Evolutionary conservation across 2,329 filamentous ascomycete species (phyloP).

Genomic region (Colletotrichum siamense): DNA sequence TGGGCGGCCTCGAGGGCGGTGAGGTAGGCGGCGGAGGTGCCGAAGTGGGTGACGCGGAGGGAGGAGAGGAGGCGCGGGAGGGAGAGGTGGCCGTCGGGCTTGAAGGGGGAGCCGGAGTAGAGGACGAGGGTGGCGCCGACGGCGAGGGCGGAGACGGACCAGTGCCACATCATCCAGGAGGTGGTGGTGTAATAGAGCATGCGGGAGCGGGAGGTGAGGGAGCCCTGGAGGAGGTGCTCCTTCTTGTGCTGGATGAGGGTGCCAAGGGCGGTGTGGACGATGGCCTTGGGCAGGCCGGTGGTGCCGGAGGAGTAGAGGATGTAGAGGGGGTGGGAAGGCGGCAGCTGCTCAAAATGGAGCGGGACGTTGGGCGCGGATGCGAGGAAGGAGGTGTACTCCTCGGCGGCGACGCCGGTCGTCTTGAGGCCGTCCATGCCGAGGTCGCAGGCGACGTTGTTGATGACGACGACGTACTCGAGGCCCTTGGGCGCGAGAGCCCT

Average conservation of each 20-base stretch:
- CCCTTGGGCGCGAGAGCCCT: constrained; percentile 63
- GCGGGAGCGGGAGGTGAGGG: constrained; percentile 73
- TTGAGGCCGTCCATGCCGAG: constrained; percentile 48
- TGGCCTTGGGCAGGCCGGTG: constrained; percentile 87
- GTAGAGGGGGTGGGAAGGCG: constrained; percentile 88
- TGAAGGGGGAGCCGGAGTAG: constrained; percentile 93
- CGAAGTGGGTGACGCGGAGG: constrained; percentile 87
- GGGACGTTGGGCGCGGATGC: constrained; percentile 41
- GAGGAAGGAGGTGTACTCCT: constrained; percentile 53
- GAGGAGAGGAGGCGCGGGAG: constrained; percentile 84
- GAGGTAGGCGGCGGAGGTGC: constrained; percentile 93
- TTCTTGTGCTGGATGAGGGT: constrained; percentile 97
- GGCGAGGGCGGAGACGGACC: constrained; percentile 86
- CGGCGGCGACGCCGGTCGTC: constrained; percentile 42
- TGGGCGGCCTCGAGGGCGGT: constrained; percentile 84
- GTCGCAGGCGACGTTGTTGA: constrained; percentile 66
- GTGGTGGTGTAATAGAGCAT: constrained; percentile 95
- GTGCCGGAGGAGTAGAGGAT: constrained; percentile 95
- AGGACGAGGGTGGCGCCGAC: constrained; percentile 83
- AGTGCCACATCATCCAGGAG: constrained; percentile 99
- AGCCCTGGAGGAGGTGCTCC: constrained; percentile 87
- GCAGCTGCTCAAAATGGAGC: constrained; percentile 76
- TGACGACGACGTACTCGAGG: constrained; percentile 75
- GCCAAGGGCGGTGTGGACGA: constrained; percentile 89
- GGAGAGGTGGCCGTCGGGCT: constrained; percentile 77